Percentiles rank a stretch among this genome's conserved stretches.
phyloP scores from a whole-genome alignment of 164 flowering plant species.

The Pachysandra terminalis region DNA sequence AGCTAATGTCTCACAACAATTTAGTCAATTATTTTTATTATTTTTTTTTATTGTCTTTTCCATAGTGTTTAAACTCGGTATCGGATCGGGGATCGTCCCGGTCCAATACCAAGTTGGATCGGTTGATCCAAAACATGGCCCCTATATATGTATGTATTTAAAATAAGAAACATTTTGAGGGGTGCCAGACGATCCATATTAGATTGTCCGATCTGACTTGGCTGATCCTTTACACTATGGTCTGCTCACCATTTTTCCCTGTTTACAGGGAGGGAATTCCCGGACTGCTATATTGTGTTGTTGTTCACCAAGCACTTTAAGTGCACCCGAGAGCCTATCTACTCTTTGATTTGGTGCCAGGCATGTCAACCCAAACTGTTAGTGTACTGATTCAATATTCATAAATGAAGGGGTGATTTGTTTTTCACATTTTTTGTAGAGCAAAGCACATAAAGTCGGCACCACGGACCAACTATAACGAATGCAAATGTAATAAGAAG shows the following conservation, averaged over 20 bases:
- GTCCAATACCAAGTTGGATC: no score
- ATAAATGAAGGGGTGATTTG: not conserved
- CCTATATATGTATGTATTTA: no score
- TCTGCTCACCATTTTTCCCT: not conserved
- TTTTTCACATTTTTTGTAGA: conserved; percentile 34
- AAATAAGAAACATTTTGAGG: no score
- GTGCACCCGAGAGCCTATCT: conserved; percentile 76
- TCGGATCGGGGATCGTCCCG: no score
- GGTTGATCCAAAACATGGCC: no score
- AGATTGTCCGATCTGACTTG: no score
- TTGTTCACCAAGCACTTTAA: conserved; percentile 78
- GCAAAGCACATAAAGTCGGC: conserved; percentile 74
- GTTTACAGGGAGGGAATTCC: conserved; percentile 72
- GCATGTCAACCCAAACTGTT: conserved; percentile 22
- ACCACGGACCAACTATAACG: conserved; percentile 23
- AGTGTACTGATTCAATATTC: not conserved
- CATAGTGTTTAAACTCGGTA: no score
- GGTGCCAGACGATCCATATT: no score
- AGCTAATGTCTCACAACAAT: not conserved
- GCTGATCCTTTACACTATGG: no score
- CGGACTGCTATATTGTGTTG: conserved; percentile 78
- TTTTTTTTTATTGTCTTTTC: no score
- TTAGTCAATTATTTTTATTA: not conserved
- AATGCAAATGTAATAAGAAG: conserved; percentile 33
- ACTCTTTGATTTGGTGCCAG: conserved; percentile 90